A percentile compares a stretch with the other conserved stretches of the same genome.
These are phyloP conservation scores for Kazachstania kunashirensis DNA, from an alignment of 805 yeast species.

Conservation along the genomic window DNA sequence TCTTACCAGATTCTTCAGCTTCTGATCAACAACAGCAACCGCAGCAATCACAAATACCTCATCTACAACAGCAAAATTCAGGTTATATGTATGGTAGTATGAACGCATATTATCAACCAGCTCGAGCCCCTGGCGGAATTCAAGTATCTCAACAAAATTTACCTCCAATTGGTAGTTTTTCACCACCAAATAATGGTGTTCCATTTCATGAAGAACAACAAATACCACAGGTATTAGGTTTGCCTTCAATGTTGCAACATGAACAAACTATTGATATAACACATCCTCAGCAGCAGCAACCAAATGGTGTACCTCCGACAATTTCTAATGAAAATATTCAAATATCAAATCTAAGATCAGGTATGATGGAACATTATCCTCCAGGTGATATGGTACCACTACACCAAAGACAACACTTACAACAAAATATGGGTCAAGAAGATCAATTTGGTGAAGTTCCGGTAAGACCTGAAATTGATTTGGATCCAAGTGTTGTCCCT, in stretches of 20 bases:
- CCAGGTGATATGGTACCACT: constrained; percentile 19
- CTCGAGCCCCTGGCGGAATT: neutral
- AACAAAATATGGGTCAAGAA: constrained; percentile 8
- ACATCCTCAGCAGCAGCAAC: constrained; percentile 10
- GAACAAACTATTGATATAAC: constrained; percentile 13
- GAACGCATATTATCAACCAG: constrained; percentile 3
- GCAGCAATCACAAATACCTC: constrained; percentile 8
- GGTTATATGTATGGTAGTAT: constrained; percentile 4
- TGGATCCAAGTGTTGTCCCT: constrained; percentile 65
- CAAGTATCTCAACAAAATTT: constrained; percentile 21
- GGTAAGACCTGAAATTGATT: constrained; percentile 34
- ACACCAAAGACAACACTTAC: constrained; percentile 16
- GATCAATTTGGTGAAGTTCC: constrained; percentile 15
- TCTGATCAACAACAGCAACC: constrained; percentile 22
- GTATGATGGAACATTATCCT: constrained; percentile 3
- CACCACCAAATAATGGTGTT: constrained; percentile 30
- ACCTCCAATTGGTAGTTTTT: constrained; percentile 32
- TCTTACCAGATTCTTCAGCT: constrained; percentile 62
- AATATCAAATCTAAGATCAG: constrained; percentile 30
- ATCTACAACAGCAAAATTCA: constrained; percentile 10
- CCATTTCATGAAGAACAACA: constrained; percentile 9
- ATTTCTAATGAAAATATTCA: constrained; percentile 26
- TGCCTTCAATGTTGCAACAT: constrained; percentile 22
- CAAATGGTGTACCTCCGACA: constrained; percentile 5
- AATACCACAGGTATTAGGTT: constrained; percentile 14